These are phyloP conservation scores for Clathrospora elynae DNA, from an alignment of 2,329 filamentous ascomycete genomes.

Conservation along the genomic window DNA sequence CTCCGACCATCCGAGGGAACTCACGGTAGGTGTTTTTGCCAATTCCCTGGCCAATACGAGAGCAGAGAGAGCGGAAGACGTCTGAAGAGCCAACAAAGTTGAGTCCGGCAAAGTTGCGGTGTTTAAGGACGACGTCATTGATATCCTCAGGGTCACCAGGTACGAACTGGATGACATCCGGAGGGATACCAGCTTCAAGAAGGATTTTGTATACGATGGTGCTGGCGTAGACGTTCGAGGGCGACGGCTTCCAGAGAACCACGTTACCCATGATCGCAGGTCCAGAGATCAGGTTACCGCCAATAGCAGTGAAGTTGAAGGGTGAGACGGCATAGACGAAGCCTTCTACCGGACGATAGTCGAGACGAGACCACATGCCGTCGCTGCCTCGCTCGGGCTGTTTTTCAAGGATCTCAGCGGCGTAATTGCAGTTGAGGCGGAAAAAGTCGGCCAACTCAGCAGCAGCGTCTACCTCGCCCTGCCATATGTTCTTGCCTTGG, in stretches of 20 bases:
- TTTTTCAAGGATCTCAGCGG: constrained; percentile 82
- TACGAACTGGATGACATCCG: constrained; percentile 88
- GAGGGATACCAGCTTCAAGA: constrained; percentile 85
- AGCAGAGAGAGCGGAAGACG: constrained; percentile 86
- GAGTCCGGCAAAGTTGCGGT: constrained; percentile 81
- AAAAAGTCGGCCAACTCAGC: constrained; percentile 92
- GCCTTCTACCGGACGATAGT: constrained; percentile 86
- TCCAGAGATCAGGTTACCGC: constrained; percentile 78
- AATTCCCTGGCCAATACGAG: constrained; percentile 78
- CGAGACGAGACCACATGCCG: constrained; percentile 83
- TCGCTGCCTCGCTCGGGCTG: constrained; percentile 81
- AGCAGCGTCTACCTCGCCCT: constrained; percentile 93
- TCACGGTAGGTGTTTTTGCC: constrained; percentile 78
- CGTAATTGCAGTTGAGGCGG: constrained; percentile 88
- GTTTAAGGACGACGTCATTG: constrained; percentile 73
- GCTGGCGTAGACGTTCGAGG: constrained; percentile 81
- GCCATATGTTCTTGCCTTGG: constrained; percentile 97
- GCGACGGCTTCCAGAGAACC: constrained; percentile 92
- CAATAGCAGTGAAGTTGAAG: constrained; percentile 97
- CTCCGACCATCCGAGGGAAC: constrained; percentile 85
- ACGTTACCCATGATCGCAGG: constrained; percentile 91
- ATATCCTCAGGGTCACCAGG: constrained; percentile 84
- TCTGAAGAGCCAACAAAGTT: constrained; percentile 92
- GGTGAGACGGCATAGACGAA: constrained; percentile 93
- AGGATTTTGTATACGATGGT: constrained; percentile 88